Conservation (phyloP, 2,329 filamentous ascomycete genomes). For the Penicillium sp. region DNA sequence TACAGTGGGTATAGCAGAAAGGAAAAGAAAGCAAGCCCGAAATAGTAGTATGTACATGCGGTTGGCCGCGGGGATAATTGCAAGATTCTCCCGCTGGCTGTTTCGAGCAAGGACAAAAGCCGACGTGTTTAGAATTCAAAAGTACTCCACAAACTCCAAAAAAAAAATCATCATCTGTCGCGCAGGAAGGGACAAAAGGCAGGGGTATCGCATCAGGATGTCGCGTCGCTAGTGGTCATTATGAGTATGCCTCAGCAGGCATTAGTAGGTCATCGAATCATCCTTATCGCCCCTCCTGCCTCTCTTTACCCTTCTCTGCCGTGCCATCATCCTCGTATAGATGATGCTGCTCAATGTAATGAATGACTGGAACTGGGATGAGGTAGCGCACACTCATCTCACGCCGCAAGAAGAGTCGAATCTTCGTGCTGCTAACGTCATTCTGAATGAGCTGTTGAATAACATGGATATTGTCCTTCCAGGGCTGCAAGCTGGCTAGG, state of each 20-base stretch:
- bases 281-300: conserved; percentile 25
- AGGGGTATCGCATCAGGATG: conserved; percentile 25
- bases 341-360: conserved; percentile 67
- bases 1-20: conserved; percentile 1
- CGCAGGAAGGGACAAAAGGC: conserved; percentile 1
- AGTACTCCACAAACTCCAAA: conserved; percentile 15
- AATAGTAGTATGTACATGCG: conserved; percentile 15
- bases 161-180: conserved; percentile 10
- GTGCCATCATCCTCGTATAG: conserved; percentile 58
- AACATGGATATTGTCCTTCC: conserved; percentile 81
- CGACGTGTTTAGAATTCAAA: not conserved
- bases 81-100: not conserved
- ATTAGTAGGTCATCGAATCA: conserved; percentile 16
- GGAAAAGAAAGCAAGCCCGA: not conserved
- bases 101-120: not conserved
- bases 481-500: conserved; percentile 74
- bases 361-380: conserved; percentile 70
- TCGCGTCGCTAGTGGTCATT: conserved; percentile 14
- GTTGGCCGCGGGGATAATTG: not conserved
- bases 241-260: not conserved
- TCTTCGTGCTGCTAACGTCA: conserved; percentile 78
- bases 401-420: conserved; percentile 73
- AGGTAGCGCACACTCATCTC: conserved; percentile 79
- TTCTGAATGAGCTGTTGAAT: conserved; percentile 87
- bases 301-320: conserved; percentile 37